Base-by-base conservation (phyloP, 768 basidiomycete species). In the Filobasidium wieringae region DNA sequence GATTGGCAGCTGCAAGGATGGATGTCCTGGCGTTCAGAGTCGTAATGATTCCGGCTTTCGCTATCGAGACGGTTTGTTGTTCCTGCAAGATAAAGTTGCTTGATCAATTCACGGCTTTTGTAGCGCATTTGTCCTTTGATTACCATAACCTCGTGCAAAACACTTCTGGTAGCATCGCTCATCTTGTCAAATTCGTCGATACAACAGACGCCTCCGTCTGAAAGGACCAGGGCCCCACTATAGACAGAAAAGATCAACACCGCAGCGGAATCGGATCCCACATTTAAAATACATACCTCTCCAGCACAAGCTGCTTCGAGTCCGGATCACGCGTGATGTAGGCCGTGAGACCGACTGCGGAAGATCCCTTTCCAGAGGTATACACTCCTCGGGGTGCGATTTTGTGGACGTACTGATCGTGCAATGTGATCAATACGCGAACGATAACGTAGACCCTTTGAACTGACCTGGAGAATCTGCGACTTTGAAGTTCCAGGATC, bases 401-500 rank as follows among this genome's bases (percentile, higher is more conserved):
- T 76, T 96, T 93, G 76, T 99, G 92, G 0, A 99, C 95, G 72
- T 97, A 97, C 90, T 97, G 31, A 30, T n/a, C 37, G 15, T 5
- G 24, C 7, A 31, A 39, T 9, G 27, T 19, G 39, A 51, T n/a
- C n/a, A n/a, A n/a, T n/a, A n/a, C n/a, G n/a, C n/a, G n/a, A n/a
- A n/a, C n/a, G n/a, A n/a, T n/a, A n/a, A n/a, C n/a, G n/a, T n/a
- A n/a, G n/a, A n/a, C n/a, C 33, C 26, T 40, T 11, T 22, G 27
- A 52, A 68, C 79, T 68, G 63, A 87, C 93, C 77, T 88, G 83
- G 32, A 99, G 72, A 61, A 99, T 91, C 69, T 99, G 95, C 14
- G 91, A 95, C 73, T 99, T 99, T 55, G 92, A 91, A 52, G 97
- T 93, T 82, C 95, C 95, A 53, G 95, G 95, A 74, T 99, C 93